These are phyloP conservation scores for Asterella californica DNA, from an alignment of 225 moss, liverwort and hornwort genomes.

Conservation along the genomic window DNA sequence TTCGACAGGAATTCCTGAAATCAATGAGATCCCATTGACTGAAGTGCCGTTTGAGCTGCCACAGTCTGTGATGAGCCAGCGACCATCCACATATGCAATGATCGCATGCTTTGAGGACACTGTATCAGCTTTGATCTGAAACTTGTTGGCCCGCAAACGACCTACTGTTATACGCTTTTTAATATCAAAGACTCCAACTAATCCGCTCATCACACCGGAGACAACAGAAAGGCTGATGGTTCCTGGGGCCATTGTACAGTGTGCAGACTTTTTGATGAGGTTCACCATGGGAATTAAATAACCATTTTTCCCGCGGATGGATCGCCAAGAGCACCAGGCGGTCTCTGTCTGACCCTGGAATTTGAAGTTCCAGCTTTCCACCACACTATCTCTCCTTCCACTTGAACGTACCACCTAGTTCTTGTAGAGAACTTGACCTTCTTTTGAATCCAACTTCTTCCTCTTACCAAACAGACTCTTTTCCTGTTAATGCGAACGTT, in stretches of 20 bases:
- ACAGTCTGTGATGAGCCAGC: conserved; percentile 66
- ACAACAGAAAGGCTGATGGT: conserved; percentile 26
- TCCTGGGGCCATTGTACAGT: conserved; percentile 10
- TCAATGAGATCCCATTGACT: conserved; percentile 49
- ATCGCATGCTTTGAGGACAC: conserved; percentile 76
- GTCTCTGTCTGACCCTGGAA: neutral
- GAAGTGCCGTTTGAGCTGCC: conserved; percentile 82
- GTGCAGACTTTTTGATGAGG: neutral
- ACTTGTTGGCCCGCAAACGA: conserved; percentile 51
- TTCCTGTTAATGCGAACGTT: too few species aligned
- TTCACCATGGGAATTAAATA: neutral
- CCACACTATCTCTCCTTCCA: neutral
- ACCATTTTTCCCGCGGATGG: neutral
- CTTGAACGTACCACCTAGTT: neutral
- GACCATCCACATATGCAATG: conserved; percentile 53
- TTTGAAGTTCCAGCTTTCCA: too few species aligned
- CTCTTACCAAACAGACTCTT: too few species aligned
- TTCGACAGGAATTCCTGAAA: conserved; percentile 41
- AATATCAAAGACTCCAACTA: neutral
- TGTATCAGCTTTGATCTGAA: conserved; percentile 72
- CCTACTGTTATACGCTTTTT: conserved; percentile 66
- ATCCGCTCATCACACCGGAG: conserved; percentile 25
- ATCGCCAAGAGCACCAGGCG: neutral
- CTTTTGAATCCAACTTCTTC: too few species aligned
- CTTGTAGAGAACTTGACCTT: too few species aligned